Base-by-base conservation (phyloP, 257 asterid genomes). In the Plantago elongata region DNA sequence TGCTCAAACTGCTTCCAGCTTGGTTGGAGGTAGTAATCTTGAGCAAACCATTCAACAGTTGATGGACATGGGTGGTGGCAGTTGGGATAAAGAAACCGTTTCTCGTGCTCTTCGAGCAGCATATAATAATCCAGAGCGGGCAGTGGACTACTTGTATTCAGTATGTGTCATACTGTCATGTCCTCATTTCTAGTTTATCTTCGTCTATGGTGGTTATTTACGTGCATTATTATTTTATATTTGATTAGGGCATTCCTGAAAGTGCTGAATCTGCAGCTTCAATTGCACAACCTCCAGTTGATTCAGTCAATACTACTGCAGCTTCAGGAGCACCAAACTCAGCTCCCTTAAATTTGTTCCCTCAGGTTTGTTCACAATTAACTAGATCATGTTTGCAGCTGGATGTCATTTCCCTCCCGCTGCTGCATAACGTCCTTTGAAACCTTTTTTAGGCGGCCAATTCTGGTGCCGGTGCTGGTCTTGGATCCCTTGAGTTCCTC, bases 281-380 rank as follows among this genome's bases (percentile, higher is more conserved):
- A 40, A 63, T 81, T 55, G 81, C 70, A 66, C 86, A 65, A 67
- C 67, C 75, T 65, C 80, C 73, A 38, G 73, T 52, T 40, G 69
- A 70, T 70, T 68, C 83, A 44, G 72, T 72, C 10, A 65, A 68
- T 60, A 82, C 73, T 62, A 64, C 78, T 51, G 82, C 68, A 63
- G 76, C 77, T 68, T 77, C 88, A 46, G 88, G 86, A 68, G 90
- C 75, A 65, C 95, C 94, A 16, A 90, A 90, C 72, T 79, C 97
- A 37, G 79, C 95, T 61, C 97, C 97, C 1, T 77, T 90, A 76
- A 84, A 90, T 75, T 72, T 90, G 74, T 90, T 90, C 76, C 97
- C 97, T 63, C 90, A 90, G 90, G 95, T 87, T 66, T 64, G 63
- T 71, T 50, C 51, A 55, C 65, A 62, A 52, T 55, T 67, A 57